phyloP scores from a whole-genome alignment of 73 alveolate species.

The Uronychia setigera region DNA sequence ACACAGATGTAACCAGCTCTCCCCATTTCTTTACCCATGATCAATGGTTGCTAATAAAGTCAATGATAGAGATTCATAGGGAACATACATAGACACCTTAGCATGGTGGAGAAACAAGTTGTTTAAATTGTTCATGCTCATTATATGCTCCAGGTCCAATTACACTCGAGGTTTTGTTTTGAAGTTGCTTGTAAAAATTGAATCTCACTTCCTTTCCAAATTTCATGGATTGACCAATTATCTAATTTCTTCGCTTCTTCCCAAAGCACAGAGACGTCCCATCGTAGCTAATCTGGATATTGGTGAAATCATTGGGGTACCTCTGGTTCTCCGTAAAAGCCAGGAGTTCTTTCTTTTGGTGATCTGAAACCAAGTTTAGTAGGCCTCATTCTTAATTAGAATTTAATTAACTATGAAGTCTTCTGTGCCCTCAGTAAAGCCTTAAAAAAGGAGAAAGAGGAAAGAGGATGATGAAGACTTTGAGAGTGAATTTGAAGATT shows the following conservation, averaged over 20 bases:
- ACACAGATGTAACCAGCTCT: background rate
- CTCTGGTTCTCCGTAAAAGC: background rate
- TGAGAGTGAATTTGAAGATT: background rate
- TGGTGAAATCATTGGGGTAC: background rate
- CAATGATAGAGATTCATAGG: background rate
- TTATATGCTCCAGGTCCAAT: conserved; percentile 1
- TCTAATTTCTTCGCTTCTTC: background rate
- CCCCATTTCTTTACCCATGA: background rate
- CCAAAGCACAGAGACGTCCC: background rate
- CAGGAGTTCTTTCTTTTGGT: conserved; percentile 8
- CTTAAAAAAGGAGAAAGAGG: background rate
- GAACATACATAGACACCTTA: background rate
- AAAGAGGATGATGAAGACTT: background rate
- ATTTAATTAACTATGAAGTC: background rate
- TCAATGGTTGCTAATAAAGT: background rate
- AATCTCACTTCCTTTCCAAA: background rate
- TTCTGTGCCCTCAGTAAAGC: background rate
- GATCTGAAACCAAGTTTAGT: background rate
- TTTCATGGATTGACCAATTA: no score
- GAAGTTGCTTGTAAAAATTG: background rate
- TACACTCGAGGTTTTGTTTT: background rate
- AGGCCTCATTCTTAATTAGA: background rate
- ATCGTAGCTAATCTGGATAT: background rate
- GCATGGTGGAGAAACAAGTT: background rate
- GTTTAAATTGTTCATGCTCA: background rate